Evolutionary conservation across 441 rosid species (phyloP).

Genomic region (Gossypium davidsonii): DNA sequence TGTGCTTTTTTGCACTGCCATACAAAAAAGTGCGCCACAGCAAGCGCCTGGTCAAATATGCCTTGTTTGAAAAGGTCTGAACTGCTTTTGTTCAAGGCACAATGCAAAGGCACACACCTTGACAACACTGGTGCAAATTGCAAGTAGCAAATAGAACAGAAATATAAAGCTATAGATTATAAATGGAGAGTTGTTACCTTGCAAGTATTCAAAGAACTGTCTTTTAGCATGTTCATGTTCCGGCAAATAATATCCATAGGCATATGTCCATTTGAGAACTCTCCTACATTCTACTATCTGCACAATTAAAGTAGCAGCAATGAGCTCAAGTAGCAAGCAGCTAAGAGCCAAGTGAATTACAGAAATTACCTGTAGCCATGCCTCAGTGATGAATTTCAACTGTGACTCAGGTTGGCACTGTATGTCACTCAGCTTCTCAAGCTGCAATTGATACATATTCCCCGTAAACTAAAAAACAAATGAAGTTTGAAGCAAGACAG

Average conservation of each 20-base stretch:
- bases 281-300: slow-evolving; percentile 80
- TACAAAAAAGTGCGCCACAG: neutral
- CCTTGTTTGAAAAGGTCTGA: neutral
- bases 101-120: neutral
- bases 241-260: slow-evolving; percentile 70
- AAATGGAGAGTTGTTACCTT: slow-evolving; percentile 35
- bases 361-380: slow-evolving; percentile 64
- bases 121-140: neutral
- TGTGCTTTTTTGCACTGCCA: neutral
- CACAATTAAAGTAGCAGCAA: slow-evolving; percentile 14
- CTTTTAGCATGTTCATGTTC: slow-evolving; percentile 60
- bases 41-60: neutral
- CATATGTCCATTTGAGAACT: slow-evolving; percentile 80
- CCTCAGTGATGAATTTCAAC: slow-evolving; percentile 70
- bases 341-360: neutral
- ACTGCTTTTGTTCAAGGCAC: neutral
- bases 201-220: slow-evolving; percentile 70
- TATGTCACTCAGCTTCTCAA: slow-evolving; percentile 65
- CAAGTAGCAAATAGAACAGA: slow-evolving; percentile 1
- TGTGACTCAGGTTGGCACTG: slow-evolving; percentile 82
- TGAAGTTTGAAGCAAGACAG: neutral
- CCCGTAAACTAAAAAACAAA: slow-evolving; percentile 6
- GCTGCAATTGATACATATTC: slow-evolving; percentile 27
- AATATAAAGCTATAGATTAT: neutral
- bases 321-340: slow-evolving; percentile 14